Evolutionary conservation across 169 alveolate species (phyloP).

Genomic region (Plasmodium coatneyi): DNA sequence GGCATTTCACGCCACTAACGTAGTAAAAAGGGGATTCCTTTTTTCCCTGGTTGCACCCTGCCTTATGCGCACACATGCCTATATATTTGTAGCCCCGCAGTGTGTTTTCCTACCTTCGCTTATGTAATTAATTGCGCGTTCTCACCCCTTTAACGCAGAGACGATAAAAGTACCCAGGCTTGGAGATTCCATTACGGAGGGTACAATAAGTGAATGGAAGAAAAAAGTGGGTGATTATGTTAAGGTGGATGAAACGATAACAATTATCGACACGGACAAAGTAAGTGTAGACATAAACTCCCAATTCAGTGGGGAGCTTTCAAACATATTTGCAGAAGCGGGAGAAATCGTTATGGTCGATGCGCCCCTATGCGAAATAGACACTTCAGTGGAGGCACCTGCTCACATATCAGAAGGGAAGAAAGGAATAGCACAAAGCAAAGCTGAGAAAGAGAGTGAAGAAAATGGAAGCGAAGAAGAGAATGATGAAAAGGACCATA

Average conservation of each 20-base stretch:
- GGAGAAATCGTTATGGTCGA: constrained; percentile 93
- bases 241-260: constrained; percentile 91
- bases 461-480: constrained; percentile 19
- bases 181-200: constrained; percentile 92
- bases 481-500: constrained; percentile 18
- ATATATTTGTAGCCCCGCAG: neutral
- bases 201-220: constrained; percentile 87
- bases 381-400: constrained; percentile 84
- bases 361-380: constrained; percentile 89
- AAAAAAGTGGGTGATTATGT: constrained; percentile 92
- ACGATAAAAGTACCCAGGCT: constrained; percentile 85
- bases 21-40: neutral
- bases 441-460: neutral
- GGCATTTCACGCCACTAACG: neutral
- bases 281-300: constrained; percentile 94
- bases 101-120: neutral
- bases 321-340: constrained; percentile 74
- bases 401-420: neutral
- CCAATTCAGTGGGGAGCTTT: constrained; percentile 79
- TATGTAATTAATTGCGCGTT: neutral
- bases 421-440: constrained; percentile 1
- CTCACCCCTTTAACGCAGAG: neutral
- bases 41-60: neutral
- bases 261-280: constrained; percentile 96
- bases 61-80: neutral